Percentiles rank a stretch among this genome's conserved stretches.
These are phyloP conservation scores for Talaromyces islandicus DNA, from an alignment of 2,329 filamentous ascomycete species.

Conservation along the genomic window DNA sequence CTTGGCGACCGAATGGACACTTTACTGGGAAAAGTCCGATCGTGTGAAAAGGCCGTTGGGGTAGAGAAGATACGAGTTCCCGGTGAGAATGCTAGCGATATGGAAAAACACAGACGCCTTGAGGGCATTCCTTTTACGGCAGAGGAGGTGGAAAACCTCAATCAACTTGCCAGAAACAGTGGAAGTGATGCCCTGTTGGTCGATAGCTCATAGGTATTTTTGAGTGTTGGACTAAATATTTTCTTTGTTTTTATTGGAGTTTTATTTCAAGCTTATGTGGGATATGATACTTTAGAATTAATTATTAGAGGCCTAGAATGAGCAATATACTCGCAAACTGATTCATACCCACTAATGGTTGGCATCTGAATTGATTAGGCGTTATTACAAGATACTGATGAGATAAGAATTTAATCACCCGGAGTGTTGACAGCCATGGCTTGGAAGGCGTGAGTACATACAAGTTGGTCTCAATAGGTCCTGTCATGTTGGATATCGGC, in stretches of 20 bases:
- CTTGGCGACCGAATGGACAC: constrained; percentile 4
- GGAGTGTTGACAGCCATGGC: too few relatives aligned
- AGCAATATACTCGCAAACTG: background rate
- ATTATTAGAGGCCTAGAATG: background rate
- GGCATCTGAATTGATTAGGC: background rate
- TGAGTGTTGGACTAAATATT: background rate
- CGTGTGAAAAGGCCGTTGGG: background rate
- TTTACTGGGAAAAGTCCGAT: background rate
- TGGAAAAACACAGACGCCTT: background rate
- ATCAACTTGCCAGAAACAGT: background rate
- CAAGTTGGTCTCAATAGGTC: too few relatives aligned
- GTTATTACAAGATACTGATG: background rate
- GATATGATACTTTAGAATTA: background rate
- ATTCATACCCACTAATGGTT: background rate
- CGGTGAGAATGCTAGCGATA: constrained; percentile 2
- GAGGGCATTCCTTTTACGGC: background rate
- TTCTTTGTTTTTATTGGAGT: background rate
- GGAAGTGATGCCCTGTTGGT: background rate
- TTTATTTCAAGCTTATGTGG: background rate
- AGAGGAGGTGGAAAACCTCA: background rate
- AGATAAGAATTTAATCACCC: background rate
- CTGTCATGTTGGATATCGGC: background rate
- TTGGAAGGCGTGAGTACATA: too few relatives aligned
- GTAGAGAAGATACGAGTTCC: constrained; percentile 1
- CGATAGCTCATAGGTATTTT: background rate